These are phyloP conservation scores for Hydnomerulius pinastri DNA, from an alignment of 768 basidiomycete species.

Conservation along the genomic window DNA sequence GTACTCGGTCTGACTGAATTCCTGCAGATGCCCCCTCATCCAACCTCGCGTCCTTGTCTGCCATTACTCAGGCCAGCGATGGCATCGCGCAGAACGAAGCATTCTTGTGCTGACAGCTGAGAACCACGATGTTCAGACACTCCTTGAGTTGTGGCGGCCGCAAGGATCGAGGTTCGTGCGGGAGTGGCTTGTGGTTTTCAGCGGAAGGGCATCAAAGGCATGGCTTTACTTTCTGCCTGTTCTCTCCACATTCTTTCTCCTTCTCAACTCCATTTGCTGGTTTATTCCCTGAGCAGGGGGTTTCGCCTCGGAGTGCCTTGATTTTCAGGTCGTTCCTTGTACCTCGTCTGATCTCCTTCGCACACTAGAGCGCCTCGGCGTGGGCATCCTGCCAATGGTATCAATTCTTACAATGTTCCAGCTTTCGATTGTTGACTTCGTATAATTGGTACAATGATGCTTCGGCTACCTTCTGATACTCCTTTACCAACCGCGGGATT, in stretches of 20 bases:
- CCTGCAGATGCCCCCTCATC: no score
- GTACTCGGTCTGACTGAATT: no score
- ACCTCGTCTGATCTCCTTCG: no score
- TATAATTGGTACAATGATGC: neutral
- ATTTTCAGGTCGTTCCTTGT: no score
- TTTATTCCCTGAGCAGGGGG: no score
- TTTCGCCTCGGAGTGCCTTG: no score
- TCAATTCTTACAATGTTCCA: no score
- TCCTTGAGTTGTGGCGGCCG: neutral
- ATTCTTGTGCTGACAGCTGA: neutral
- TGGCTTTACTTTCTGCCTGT: neutral
- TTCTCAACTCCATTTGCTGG: no score
- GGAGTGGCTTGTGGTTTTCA: neutral
- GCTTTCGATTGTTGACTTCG: no score
- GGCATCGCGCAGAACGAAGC: neutral
- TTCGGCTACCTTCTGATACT: neutral
- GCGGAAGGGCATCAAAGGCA: neutral
- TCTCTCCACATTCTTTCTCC: neutral
- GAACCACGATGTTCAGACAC: neutral
- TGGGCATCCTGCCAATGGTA: neutral
- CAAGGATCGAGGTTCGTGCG: neutral
- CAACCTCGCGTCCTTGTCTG: neutral
- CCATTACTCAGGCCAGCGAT: neutral
- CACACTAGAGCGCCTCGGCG: no score
- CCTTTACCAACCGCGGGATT: slow-evolving; percentile 42